Evolutionary conservation across 306 rosid species (phyloP).

Genomic region (Trichosanthes truncata): DNA sequence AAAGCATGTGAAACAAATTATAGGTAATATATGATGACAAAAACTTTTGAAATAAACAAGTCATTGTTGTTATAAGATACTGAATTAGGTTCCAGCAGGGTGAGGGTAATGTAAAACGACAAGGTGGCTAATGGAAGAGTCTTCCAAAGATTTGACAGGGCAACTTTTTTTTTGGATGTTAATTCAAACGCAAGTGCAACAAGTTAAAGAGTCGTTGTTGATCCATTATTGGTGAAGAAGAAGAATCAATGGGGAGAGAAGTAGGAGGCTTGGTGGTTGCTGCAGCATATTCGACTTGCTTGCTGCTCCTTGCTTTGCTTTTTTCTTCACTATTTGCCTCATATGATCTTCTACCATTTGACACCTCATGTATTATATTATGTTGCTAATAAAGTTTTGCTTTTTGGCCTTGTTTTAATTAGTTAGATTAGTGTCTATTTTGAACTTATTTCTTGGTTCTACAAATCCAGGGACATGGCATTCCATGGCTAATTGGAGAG

Average conservation of each 20-base stretch:
- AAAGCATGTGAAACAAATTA: neutral
- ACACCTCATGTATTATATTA: constrained; percentile 8
- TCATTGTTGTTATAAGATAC: neutral
- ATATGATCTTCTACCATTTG: neutral
- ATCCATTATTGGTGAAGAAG: neutral
- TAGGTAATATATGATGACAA: neutral
- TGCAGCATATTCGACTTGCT: constrained; percentile 5
- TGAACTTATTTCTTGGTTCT: neutral
- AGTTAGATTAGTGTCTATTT: neutral
- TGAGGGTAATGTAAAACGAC: neutral
- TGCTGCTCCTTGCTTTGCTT: constrained; percentile 10
- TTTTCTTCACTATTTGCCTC: constrained; percentile 6
- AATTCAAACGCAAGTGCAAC: too few relatives aligned
- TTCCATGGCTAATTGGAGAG: neutral
- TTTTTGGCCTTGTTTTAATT: too few relatives aligned
- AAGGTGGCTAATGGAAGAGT: neutral
- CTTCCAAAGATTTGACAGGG: neutral
- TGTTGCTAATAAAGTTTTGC: too few relatives aligned
- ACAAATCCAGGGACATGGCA: constrained; percentile 13
- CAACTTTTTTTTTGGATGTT: neutral
- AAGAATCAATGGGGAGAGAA: constrained; percentile 8
- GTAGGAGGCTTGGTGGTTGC: neutral
- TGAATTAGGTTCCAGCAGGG: neutral
- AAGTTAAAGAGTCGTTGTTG: too few relatives aligned
- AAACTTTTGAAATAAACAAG: neutral